Conservation (phyloP, 2,329 filamentous ascomycete species). For the Fusarium sp. region DNA sequence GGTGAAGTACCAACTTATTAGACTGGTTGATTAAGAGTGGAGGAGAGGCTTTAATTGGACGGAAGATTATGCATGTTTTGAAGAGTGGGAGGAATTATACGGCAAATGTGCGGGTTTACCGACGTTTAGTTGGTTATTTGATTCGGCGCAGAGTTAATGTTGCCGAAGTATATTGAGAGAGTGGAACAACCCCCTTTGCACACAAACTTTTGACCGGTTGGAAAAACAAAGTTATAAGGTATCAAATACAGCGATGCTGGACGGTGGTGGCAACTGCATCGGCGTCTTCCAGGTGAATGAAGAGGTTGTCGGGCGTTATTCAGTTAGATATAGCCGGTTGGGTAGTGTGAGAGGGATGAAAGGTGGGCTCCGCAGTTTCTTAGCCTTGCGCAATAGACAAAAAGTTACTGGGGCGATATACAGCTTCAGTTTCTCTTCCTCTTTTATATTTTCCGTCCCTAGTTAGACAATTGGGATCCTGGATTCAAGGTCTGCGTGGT, state of each 20-base stretch:
- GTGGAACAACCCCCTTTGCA: neutral
- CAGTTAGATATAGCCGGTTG: slow-evolving; percentile 9
- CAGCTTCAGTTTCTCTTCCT: slow-evolving; percentile 4
- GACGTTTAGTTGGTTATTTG: neutral
- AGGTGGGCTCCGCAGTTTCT: slow-evolving; percentile 33
- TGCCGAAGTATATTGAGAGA: slow-evolving; percentile 1
- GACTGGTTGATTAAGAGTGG: neutral
- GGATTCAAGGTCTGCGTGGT: slow-evolving; percentile 4
- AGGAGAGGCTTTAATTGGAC: neutral
- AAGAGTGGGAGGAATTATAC: neutral
- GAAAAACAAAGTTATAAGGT: neutral
- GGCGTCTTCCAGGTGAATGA: neutral
- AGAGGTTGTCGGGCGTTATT: neutral
- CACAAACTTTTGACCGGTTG: neutral
- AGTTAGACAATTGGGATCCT: slow-evolving; percentile 2
- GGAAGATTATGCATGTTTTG: neutral
- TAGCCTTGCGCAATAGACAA: slow-evolving; percentile 26
- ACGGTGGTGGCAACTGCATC: neutral
- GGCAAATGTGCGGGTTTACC: slow-evolving; percentile 4
- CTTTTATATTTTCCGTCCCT: neutral
- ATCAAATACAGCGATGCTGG: slow-evolving; percentile 5
- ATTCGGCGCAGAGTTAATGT: slow-evolving; percentile 3
- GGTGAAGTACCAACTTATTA: neutral
- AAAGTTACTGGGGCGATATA: slow-evolving; percentile 31
- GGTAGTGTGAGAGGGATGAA: neutral